A percentile compares a stretch with the other conserved stretches of the same genome.
Evolutionary conservation across 2,329 filamentous ascomycete species (phyloP).

Genomic region (Pyrenophora teres): DNA sequence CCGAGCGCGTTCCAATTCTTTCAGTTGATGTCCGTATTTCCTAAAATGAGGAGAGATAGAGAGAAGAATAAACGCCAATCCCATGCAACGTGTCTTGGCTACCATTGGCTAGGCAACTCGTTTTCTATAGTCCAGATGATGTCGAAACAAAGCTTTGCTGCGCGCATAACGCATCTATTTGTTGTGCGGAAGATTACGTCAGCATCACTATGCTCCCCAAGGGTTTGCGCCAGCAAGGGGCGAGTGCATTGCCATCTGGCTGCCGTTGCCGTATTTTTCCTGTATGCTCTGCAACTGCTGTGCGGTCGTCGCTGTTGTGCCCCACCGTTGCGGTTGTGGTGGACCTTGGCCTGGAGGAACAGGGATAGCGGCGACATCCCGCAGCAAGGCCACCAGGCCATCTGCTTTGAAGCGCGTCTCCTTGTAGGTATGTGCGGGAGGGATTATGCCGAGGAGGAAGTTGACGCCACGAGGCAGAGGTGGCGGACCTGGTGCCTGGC

Average conservation of each 20-base stretch:
- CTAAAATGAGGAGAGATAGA: too few relatives aligned
- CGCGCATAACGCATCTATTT: not conserved
- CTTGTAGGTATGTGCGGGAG: conserved; percentile 72
- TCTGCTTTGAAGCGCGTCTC: conserved; percentile 71
- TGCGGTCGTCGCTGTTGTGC: conserved; percentile 32
- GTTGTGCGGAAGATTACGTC: not conserved
- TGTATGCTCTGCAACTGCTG: conserved; percentile 40
- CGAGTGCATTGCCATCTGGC: conserved; percentile 10
- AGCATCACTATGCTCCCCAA: conserved; percentile 7
- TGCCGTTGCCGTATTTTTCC: conserved; percentile 35
- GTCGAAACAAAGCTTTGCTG: too few relatives aligned
- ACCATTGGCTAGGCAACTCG: too few relatives aligned
- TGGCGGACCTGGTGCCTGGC: conserved; percentile 52
- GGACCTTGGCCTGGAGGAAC: conserved; percentile 16
- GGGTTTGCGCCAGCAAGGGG: conserved; percentile 9
- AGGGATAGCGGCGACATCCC: conserved; percentile 49
- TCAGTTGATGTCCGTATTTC: too few relatives aligned
- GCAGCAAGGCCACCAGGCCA: conserved; percentile 74
- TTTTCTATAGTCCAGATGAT: not conserved
- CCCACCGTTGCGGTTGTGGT: conserved; percentile 29
- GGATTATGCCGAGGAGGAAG: conserved; percentile 70
- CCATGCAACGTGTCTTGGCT: too few relatives aligned
- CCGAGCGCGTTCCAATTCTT: too few relatives aligned
- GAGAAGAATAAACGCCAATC: too few relatives aligned
- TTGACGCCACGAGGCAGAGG: conserved; percentile 70